Conservation (phyloP, 352 stramenopile genomes). For the Saprolegnia parasitica region DNA sequence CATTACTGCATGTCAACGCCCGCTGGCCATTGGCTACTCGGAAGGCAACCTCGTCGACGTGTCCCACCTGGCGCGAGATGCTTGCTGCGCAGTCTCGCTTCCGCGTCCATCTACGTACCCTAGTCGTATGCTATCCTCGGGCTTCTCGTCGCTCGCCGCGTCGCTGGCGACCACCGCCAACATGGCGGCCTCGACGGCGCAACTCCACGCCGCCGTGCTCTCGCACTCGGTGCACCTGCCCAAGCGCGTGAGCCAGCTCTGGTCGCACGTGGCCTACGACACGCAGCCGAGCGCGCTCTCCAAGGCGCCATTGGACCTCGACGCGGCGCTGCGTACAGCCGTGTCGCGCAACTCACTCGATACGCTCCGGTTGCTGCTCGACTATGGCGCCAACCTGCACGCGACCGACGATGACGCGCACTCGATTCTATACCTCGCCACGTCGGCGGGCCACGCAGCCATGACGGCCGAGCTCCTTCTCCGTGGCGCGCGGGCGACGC, state of each 20-base stretch:
- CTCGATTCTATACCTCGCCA: constrained; percentile 56
- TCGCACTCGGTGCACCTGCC: constrained; percentile 6
- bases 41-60: neutral
- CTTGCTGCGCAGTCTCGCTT: neutral
- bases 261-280: neutral
- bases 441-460: constrained; percentile 47
- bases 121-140: constrained; percentile 4
- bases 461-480: constrained; percentile 68
- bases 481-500: constrained; percentile 53
- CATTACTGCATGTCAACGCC: neutral
- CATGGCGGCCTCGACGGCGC: neutral
- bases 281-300: neutral
- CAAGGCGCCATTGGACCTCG: constrained; percentile 11
- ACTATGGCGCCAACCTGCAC: constrained; percentile 64
- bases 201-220: neutral
- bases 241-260: constrained; percentile 11
- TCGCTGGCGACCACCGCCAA: constrained; percentile 7
- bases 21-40: neutral
- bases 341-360: constrained; percentile 34
- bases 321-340: neutral
- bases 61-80: neutral
- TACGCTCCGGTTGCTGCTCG: constrained; percentile 57
- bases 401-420: constrained; percentile 47
- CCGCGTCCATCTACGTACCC: neutral
- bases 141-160: constrained; percentile 7